Conservation (phyloP, 495 filamentous ascomycete species). For the Xylaria castorea region DNA sequence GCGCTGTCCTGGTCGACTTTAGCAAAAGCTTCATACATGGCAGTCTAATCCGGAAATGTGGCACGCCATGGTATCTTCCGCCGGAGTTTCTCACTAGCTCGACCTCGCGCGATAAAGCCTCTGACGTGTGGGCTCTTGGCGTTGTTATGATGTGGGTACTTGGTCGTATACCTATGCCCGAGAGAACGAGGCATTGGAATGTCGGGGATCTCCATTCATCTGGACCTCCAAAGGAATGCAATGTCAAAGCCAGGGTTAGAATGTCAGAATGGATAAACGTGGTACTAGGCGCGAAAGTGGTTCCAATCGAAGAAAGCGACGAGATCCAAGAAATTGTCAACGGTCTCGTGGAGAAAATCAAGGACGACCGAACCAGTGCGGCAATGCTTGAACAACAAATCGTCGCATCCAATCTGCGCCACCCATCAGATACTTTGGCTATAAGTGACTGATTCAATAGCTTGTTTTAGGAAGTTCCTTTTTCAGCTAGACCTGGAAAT, state of each 20-base stretch:
- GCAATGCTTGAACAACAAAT: slow-evolving; percentile 1
- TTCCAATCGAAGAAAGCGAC: neutral
- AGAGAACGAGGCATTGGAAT: neutral
- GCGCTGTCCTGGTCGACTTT: slow-evolving; percentile 9
- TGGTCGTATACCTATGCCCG: slow-evolving; percentile 1
- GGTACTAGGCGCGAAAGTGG: neutral
- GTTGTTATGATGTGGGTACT: slow-evolving; percentile 24
- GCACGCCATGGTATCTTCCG: slow-evolving; percentile 19
- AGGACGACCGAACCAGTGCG: neutral
- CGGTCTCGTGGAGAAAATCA: neutral
- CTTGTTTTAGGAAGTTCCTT: neutral
- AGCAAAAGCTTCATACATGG: neutral
- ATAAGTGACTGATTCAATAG: neutral
- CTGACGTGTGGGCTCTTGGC: slow-evolving; percentile 24
- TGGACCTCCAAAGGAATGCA: neutral
- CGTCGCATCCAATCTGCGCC: neutral
- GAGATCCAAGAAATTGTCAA: slow-evolving; percentile 4
- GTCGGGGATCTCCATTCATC: neutral
- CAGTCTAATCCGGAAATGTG: neutral
- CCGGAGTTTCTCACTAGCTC: neutral
- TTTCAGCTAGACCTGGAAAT: neutral
- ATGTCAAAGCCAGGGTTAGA: neutral
- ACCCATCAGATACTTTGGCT: neutral
- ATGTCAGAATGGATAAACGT: neutral
- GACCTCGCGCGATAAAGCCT: neutral